Evolutionary conservation across 371 early-diverging fungal species (phyloP), one percentile per base, ranked within the genome.

Genomic region (Mucor piriformis): DNA sequence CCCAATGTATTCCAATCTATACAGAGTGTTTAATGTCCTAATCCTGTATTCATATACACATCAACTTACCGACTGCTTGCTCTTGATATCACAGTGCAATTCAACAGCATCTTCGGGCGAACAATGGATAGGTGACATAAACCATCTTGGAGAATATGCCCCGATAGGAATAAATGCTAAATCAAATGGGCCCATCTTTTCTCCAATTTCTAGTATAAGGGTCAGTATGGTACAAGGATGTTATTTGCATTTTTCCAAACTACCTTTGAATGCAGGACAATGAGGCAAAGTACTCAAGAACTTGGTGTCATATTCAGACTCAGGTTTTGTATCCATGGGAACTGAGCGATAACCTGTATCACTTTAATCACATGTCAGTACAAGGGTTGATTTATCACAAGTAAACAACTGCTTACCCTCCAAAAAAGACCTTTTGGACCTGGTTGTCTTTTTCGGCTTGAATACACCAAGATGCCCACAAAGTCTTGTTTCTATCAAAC

Each of bases 141-240:
- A 61, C 76, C 77, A 79, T 54, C 92, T 82, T 6, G 94, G 94
- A 3, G 79, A 78, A 60, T 91, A 93, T 0, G 92, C 92, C 6
- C 94, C 94, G 56, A 93, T 93, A 1, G 94, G 92, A 40, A 93
- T 88, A 42, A 88, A 83, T 10, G 90, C 72, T 5, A 92, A 68
- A 53, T 88, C 86, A 67, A 89, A 84, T 1, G 89, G 87, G 23
- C 90, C 90, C 40, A 83, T 73, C 34, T 81, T 81, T 5, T 82
- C 72, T 15, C 92, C 90, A 58, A 93, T 92, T 67, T 90, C 75
- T 70, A 33, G 21, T n/a, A 20, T 38, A 12, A 3, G 5, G 5
- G n/a, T 38, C 12, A 38, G 33, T 18, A 54, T n/a, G n/a, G n/a
- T n/a, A n/a, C n/a, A n/a, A n/a, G n/a, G n/a, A 48, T 6, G 23